Base-by-base conservation (phyloP, 371 early-diverging fungal species). In the Conidiobolus coronatus region DNA sequence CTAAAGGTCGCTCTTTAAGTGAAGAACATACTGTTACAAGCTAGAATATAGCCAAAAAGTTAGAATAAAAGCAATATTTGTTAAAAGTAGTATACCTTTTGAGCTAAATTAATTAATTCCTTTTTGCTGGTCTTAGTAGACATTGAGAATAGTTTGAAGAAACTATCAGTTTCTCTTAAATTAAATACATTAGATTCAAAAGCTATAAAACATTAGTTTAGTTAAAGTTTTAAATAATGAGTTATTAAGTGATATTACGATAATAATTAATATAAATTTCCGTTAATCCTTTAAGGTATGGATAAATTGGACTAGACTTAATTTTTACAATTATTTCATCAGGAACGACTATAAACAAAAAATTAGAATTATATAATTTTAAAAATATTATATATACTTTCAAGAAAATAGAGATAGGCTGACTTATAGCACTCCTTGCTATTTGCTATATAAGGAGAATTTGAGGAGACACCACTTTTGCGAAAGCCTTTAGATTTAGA, bases 401-500 rank as follows among this genome's bases (percentile, higher is more conserved):
- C 40, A 36, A 18, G 11, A 9, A 17, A 40, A 40, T 3, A 40
- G 29, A 29, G 5, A 24, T 43, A 19, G n/a, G 22, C n/a, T 19
- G 12, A 5, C 19, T 17, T 39, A 39, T 39, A 39, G 6, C 17
- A 15, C 2, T 15, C 9, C 9, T 29, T 29, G 9, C 29, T 29
- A 9, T 29, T 29, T 3, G 39, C 3, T 9, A 15, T 39, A 39
- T 48, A 14, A 18, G 22, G n/a, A 24, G 13, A 5, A 8, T 33
- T 43, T 4, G 70, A 66, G 33, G 58, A 55, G 4, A 54, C 53
- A 19, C 54, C 49, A 15, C 59, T 48, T 12, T 55, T 59, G 8
- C 73, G 60, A 56, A 79, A 83, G 58, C 93, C 95, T 45, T 75
- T 71, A 15, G 89, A 77, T n/a, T 92, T 57, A 34, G 73, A 64